phyloP scores from a whole-genome alignment of 2,329 filamentous ascomycete genomes.

The Bipolaris oryzae region DNA sequence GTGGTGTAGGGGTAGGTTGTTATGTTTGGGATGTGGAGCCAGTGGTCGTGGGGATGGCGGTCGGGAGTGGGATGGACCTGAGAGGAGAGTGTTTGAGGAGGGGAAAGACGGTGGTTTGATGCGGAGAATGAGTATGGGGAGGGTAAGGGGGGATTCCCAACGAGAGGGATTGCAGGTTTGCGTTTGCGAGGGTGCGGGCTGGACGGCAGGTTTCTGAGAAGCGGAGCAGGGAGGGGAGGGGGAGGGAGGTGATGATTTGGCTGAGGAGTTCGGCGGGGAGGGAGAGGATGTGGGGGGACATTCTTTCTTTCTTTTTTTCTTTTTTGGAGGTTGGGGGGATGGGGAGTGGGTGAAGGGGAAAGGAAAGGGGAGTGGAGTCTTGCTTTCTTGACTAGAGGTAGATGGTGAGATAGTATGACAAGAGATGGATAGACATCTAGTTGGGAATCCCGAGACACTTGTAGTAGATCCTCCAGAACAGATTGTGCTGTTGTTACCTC shows the following conservation, averaged over 20 bases:
- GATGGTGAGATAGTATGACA: too few species aligned
- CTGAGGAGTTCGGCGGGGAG: constrained; percentile 45
- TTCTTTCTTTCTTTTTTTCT: constrained; percentile 3
- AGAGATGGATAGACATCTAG: too few species aligned
- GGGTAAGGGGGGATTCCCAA: constrained; percentile 68
- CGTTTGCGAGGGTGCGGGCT: constrained; percentile 36
- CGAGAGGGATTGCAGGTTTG: constrained; percentile 68
- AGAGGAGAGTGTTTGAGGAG: neutral
- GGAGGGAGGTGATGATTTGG: constrained; percentile 42
- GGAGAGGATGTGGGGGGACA: constrained; percentile 25
- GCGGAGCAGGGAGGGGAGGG: constrained; percentile 38
- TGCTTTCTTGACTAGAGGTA: too few species aligned
- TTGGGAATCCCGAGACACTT: too few species aligned
- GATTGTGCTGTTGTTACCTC: too few species aligned
- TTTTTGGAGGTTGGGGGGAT: neutral
- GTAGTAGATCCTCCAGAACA: too few species aligned
- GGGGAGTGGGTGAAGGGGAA: neutral
- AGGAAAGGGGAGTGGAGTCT: neutral
- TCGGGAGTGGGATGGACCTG: too few species aligned
- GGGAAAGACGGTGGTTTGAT: neutral
- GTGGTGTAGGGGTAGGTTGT: constrained; percentile 25
- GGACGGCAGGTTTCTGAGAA: constrained; percentile 43
- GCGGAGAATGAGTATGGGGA: constrained; percentile 52
- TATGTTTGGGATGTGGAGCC: constrained; percentile 15
- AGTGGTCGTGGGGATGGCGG: neutral